A percentile compares a stretch with the other conserved stretches of the same genome.
Conservation (phyloP, 2,329 filamentous ascomycete genomes). For the Colletotrichum karsti region DNA sequence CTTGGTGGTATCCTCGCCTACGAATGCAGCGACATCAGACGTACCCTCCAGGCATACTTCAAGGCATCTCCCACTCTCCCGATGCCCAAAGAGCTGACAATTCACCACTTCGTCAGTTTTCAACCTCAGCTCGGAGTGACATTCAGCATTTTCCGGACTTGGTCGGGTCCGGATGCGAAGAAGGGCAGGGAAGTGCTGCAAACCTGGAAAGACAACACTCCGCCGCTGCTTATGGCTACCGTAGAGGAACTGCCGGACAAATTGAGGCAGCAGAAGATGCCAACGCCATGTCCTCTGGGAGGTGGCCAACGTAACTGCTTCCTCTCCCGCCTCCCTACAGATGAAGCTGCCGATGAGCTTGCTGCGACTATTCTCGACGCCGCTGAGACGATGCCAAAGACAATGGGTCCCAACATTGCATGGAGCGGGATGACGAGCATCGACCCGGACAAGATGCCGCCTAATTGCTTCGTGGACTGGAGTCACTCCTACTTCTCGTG, state of each 20-base stretch:
- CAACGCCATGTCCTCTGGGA: neutral
- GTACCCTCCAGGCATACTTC: neutral
- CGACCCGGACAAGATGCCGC: neutral
- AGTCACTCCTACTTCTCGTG: conserved; percentile 5
- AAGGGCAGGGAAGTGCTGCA: neutral
- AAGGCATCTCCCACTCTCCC: neutral
- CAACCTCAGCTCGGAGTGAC: neutral
- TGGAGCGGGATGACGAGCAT: neutral
- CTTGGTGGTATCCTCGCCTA: neutral
- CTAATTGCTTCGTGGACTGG: neutral
- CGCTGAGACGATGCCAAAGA: neutral
- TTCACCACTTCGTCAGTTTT: neutral
- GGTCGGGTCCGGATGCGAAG: neutral
- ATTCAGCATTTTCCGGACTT: neutral
- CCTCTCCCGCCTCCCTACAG: neutral
- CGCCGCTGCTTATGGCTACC: neutral
- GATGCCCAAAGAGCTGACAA: neutral
- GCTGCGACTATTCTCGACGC: neutral
- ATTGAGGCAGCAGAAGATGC: neutral
- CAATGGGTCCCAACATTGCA: neutral
- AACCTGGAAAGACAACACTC: neutral
- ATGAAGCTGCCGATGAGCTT: neutral
- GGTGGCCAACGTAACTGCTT: conserved; percentile 2
- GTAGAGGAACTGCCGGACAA: neutral
- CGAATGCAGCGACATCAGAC: conserved; percentile 1